Conservation (phyloP, 1,284 basidiomycete species). For the Ustilago crameri region DNA sequence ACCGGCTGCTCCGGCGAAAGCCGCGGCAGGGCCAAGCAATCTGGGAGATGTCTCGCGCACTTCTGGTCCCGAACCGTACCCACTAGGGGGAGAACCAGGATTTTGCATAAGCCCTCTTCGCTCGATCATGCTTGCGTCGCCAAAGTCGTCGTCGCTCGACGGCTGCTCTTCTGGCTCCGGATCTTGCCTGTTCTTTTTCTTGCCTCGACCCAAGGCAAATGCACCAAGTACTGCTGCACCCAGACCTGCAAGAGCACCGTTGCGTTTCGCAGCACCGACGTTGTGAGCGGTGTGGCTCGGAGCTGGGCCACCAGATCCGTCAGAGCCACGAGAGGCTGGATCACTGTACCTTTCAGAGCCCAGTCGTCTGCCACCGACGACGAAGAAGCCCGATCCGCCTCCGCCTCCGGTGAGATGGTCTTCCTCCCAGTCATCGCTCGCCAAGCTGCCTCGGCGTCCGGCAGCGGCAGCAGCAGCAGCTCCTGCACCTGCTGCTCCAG, state of each 20-base stretch:
- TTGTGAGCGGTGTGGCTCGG: conserved; percentile 17
- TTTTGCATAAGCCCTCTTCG: conserved; percentile 42
- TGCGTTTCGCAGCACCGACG: conserved; percentile 5
- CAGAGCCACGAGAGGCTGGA: neutral
- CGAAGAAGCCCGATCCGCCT: conserved; percentile 51
- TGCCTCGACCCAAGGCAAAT: conserved; percentile 10
- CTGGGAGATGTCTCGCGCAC: conserved; percentile 17
- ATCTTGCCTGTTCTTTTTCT: conserved; percentile 1
- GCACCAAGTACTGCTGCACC: conserved; percentile 30
- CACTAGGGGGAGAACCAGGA: conserved; percentile 12
- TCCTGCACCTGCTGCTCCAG: conserved; percentile 26
- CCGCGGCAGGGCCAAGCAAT: conserved; percentile 14
- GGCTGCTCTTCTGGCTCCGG: conserved; percentile 34
- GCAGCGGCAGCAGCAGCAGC: conserved; percentile 3
- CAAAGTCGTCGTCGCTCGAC: conserved; percentile 32
- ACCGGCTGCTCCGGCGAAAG: conserved; percentile 15
- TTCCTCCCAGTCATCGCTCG: conserved; percentile 54
- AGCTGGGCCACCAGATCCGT: neutral
- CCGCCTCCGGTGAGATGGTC: conserved; percentile 49
- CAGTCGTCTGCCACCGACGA: conserved; percentile 44
- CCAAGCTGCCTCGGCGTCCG: conserved; percentile 21
- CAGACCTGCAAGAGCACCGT: conserved; percentile 6
- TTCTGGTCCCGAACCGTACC: conserved; percentile 21
- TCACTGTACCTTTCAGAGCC: conserved; percentile 3
- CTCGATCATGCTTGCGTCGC: conserved; percentile 34